phyloP scores from a whole-genome alignment of 371 early-diverging fungal genomes.

The Spraguea lophii region DNA sequence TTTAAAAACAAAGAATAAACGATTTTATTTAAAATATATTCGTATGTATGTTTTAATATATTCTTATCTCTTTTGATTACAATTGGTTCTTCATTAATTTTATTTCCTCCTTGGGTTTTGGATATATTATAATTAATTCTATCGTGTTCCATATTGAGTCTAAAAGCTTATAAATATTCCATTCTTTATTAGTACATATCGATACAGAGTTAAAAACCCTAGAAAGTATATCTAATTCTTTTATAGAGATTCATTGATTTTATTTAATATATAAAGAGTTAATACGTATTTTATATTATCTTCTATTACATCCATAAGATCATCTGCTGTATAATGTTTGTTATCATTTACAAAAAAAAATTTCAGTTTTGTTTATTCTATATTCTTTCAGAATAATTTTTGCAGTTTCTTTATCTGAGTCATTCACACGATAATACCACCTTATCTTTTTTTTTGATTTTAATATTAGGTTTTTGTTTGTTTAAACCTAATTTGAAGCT shows the following conservation, averaged over 20 bases:
- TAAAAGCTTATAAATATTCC: conserved; percentile 93
- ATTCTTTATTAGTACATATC: conserved; percentile 78
- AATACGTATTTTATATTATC: conserved; percentile 79
- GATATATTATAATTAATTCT: conserved; percentile 54
- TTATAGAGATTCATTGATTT: conserved; percentile 88
- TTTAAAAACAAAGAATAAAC: no score
- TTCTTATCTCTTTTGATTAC: no score
- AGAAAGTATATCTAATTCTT: conserved; percentile 63
- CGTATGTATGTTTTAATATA: no score
- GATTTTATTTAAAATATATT: no score
- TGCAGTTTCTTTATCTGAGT: conserved; percentile 69
- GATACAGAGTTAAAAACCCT: conserved; percentile 91
- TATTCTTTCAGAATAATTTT: conserved; percentile 82
- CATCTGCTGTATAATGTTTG: conserved; percentile 63
- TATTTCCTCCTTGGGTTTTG: conserved; percentile 82
- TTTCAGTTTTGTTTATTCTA: conserved; percentile 83
- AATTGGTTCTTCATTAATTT: no score
- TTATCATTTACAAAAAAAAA: conserved; percentile 63
- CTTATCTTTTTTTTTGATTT: conserved; percentile 77
- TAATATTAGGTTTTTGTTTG: conserved; percentile 59
- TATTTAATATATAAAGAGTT: conserved; percentile 87
- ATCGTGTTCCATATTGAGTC: conserved; percentile 50
- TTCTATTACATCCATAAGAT: conserved; percentile 88
- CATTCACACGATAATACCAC: conserved; percentile 77
- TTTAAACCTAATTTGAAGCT: conserved; percentile 90